phyloP scores from a whole-genome alignment of 2,329 filamentous ascomycete genomes.

The Chrysosporium queenslandicum region DNA sequence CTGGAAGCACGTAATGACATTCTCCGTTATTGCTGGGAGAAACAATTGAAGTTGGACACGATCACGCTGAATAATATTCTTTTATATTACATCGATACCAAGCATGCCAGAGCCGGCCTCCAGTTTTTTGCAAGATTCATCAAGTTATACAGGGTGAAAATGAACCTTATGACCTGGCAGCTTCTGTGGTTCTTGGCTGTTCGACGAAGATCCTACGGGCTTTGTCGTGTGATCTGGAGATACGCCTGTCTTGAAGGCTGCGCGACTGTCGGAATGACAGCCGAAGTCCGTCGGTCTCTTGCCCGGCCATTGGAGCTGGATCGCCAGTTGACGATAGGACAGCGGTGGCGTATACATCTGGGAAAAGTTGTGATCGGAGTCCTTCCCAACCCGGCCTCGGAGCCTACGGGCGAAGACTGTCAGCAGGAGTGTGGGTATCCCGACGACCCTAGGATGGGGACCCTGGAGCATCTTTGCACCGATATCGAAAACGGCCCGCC shows the following conservation, averaged over 20 bases:
- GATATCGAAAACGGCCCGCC: background rate
- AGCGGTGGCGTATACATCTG: background rate
- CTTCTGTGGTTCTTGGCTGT: constrained; percentile 37
- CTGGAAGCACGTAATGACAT: constrained; percentile 24
- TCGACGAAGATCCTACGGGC: constrained; percentile 31
- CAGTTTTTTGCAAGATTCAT: constrained; percentile 16
- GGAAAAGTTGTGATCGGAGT: constrained; percentile 16
- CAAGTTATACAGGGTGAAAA: constrained; percentile 11
- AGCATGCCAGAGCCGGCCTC: constrained; percentile 16
- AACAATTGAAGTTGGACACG: constrained; percentile 23
- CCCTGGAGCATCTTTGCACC: background rate
- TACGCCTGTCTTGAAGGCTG: constrained; percentile 36
- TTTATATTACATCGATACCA: constrained; percentile 21
- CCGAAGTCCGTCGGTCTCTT: constrained; percentile 16
- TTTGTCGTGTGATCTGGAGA: constrained; percentile 40
- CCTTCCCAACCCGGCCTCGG: background rate
- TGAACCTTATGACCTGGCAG: constrained; percentile 24
- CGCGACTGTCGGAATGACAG: constrained; percentile 30
- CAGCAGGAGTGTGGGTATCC: background rate
- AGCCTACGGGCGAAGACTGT: background rate
- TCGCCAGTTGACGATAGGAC: background rate
- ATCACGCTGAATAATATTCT: constrained; percentile 26
- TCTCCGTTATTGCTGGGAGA: constrained; percentile 25
- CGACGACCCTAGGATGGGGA: background rate
- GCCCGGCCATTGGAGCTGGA: background rate